These are phyloP conservation scores for Scutellaria barbata DNA, from an alignment of 257 asterid genomes.

Conservation along the genomic window DNA sequence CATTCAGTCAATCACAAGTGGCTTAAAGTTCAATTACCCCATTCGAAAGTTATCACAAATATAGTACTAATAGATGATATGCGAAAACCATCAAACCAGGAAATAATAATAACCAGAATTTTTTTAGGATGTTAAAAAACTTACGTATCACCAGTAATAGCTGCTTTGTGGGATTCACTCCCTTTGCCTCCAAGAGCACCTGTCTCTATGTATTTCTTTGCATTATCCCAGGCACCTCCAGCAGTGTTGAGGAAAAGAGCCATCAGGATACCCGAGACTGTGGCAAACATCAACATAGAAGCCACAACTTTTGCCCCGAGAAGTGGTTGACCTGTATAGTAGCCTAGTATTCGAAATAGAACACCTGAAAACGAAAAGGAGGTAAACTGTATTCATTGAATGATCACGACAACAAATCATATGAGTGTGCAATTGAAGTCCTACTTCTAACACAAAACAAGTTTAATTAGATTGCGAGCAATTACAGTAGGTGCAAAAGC, in stretches of 20 bases:
- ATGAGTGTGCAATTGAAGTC: background rate
- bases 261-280: constrained; percentile 97
- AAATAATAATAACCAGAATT: too few species aligned
- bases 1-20: too few species aligned
- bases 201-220: constrained; percentile 95
- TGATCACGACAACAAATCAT: background rate
- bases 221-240: constrained; percentile 99
- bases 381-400: background rate
- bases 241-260: constrained; percentile 98
- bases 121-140: constrained; percentile 35
- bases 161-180: constrained; percentile 97
- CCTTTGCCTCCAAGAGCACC: constrained; percentile 99
- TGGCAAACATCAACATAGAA: constrained; percentile 95
- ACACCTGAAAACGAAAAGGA: constrained; percentile 54
- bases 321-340: constrained; percentile 91
- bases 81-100: too few species aligned
- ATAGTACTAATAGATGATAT: background rate
- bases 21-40: too few species aligned
- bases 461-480: constrained; percentile 2
- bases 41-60: background rate
- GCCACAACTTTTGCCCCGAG: constrained; percentile 99
- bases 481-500: too few species aligned
- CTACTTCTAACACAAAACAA: background rate
- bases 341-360: constrained; percentile 80
- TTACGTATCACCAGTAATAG: constrained; percentile 98